Conservation (phyloP, 2,329 filamentous ascomycete species). For the Cladosporium sp. region DNA sequence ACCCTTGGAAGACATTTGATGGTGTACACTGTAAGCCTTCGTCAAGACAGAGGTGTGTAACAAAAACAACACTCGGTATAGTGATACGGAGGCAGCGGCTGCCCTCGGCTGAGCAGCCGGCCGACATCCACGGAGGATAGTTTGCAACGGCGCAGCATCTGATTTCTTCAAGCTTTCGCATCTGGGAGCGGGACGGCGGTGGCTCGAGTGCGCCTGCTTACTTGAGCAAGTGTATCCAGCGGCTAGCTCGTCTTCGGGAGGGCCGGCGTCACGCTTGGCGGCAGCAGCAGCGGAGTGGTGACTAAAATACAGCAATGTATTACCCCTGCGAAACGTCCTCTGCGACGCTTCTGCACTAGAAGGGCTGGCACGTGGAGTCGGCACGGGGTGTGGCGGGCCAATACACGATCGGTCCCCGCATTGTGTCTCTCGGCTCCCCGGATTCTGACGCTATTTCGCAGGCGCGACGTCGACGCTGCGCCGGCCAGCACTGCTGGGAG, state of each 20-base stretch:
- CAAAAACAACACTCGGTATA: neutral
- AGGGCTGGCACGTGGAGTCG: slow-evolving; percentile 8
- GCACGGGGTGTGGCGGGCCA: neutral
- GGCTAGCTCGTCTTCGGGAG: neutral
- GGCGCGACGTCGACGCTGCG: neutral
- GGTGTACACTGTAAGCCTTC: neutral
- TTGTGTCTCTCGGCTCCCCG: slow-evolving; percentile 6
- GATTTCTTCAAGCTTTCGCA: neutral
- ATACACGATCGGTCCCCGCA: neutral
- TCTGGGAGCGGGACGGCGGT: neutral
- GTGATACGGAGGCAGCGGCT: neutral
- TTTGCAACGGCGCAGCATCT: slow-evolving; percentile 6
- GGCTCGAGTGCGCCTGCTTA: slow-evolving; percentile 2
- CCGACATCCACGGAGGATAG: neutral
- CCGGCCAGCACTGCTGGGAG: no score
- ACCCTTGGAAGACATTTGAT: neutral
- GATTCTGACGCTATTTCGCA: slow-evolving; percentile 1
- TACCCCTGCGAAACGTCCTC: neutral
- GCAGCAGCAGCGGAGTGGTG: neutral
- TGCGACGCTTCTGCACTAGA: neutral
- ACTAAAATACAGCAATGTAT: slow-evolving; percentile 4
- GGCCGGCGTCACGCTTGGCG: neutral
- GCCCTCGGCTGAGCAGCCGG: slow-evolving; percentile 9
- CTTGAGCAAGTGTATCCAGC: neutral
- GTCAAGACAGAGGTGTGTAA: neutral